Percentiles rank a stretch among this genome's conserved stretches.
Conservation (phyloP, 2,329 filamentous ascomycete genomes). For the Coniochaeta hoffmannii region DNA sequence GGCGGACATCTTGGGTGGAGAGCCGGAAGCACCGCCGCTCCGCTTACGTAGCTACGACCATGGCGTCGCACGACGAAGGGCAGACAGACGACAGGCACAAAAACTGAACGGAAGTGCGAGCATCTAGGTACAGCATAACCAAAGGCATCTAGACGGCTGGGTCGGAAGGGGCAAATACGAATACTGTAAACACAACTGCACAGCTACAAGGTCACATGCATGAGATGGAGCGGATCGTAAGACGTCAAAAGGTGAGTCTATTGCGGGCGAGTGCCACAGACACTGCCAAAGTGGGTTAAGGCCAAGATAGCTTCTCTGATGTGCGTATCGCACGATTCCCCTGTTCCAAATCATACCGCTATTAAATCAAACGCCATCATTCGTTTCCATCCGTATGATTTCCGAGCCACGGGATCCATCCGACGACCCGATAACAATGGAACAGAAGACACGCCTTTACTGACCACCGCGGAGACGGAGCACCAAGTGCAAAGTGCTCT, state of each 20-base stretch:
- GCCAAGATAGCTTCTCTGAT: not conserved
- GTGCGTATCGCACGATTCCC: not conserved
- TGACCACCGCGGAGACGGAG: conserved; percentile 77
- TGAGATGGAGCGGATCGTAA: not conserved
- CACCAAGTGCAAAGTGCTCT: conserved; percentile 74
- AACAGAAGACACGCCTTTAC: conserved; percentile 32
- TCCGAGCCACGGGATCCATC: too few relatives aligned
- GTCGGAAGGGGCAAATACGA: too few relatives aligned
- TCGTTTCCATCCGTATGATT: not conserved
- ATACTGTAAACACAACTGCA: not conserved
- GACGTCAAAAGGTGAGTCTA: not conserved
- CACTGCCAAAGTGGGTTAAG: not conserved
- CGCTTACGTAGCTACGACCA: not conserved
- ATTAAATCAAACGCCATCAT: not conserved
- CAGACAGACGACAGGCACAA: too few relatives aligned
- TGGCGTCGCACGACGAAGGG: too few relatives aligned
- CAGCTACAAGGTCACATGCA: too few relatives aligned
- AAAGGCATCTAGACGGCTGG: too few relatives aligned
- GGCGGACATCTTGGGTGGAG: not conserved
- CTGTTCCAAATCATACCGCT: not conserved
- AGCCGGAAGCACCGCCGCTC: not conserved
- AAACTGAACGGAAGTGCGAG: too few relatives aligned
- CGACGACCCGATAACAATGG: too few relatives aligned
- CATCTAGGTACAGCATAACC: too few relatives aligned
- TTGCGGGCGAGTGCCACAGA: not conserved